Evolutionary conservation across 345 rosid genomes (phyloP), one percentile per base, ranked within the genome.

Genomic region (Brassica nigra): DNA sequence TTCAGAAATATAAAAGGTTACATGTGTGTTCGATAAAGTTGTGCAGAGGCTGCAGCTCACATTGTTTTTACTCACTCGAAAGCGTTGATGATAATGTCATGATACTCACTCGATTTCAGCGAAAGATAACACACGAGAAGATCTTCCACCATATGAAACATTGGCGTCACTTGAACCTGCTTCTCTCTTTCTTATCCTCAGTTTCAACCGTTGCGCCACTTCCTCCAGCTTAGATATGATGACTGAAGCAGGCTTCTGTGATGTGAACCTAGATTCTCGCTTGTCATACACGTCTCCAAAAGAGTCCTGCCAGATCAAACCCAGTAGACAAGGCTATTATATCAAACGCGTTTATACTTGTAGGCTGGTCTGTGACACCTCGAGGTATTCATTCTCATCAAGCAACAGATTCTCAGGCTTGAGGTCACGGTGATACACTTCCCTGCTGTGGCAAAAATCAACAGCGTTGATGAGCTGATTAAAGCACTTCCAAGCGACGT

Each of bases 111-210:
- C 0, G 93, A 86, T 78, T 94, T 94, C 62, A 94, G 83, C 0
- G 90, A 87, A 34, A 94, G 90, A 75, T 90, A 94, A 57, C 94
- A 90, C 2, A 94, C 95, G 4, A 94, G 97, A 62, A 94, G 94
- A 70, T 92, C 90, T 78, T 94, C 98, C 52, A 18, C 18, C 18
- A 18, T 18, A 18, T 18, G 18, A 18, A 18, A 18, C 18, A 18
- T 18, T 18, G 18, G 18, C 18, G 18, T 18, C 18, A 18, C 18
- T 18, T 18, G 18, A 18, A 18, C 97, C 97, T 20, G 79, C 86
- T 39, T 89, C 91, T 79, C 84, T 82, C 83, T 92, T 92, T 73
- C 68, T 84, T 83, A 88, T 87, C 83, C 84, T 88, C 75, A 92
- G 79, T 71, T 81, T 87, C 47, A 39, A 9, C 10, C 14, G 11